phyloP scores from a whole-genome alignment of 2,329 filamentous ascomycete species.

The Aspergillus latus region DNA sequence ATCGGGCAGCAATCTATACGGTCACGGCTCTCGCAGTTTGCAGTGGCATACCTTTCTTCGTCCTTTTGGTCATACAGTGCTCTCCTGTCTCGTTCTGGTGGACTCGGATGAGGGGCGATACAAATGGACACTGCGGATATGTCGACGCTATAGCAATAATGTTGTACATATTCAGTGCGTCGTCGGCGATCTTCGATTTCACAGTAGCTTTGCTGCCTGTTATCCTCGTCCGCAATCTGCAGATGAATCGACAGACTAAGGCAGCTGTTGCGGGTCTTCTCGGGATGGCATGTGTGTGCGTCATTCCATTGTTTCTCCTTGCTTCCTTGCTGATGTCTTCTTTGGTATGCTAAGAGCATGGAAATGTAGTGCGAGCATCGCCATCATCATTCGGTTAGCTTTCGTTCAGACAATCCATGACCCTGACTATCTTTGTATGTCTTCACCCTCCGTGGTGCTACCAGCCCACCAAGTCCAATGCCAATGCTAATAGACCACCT shows the following conservation, averaged over 20 bases:
- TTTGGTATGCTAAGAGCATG: not conserved
- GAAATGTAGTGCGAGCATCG: conserved; percentile 20
- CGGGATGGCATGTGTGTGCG: conserved; percentile 25
- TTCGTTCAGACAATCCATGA: conserved; percentile 18
- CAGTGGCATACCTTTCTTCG: conserved; percentile 47
- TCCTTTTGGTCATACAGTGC: conserved; percentile 52
- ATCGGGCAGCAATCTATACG: conserved; percentile 45
- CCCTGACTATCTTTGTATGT: conserved; percentile 23
- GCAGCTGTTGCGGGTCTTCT: conserved; percentile 20
- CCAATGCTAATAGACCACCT: not conserved
- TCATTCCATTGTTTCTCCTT: not conserved
- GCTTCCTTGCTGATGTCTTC: too few relatives aligned
- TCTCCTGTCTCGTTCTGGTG: conserved; percentile 50
- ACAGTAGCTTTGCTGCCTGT: conserved; percentile 22
- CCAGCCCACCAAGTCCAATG: not conserved
- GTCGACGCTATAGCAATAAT: conserved; percentile 13
- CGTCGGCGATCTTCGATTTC: conserved; percentile 19
- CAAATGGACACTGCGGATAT: conserved; percentile 14
- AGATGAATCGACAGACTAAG: conserved; percentile 23
- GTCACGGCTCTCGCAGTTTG: conserved; percentile 43
- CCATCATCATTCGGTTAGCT: conserved; percentile 20
- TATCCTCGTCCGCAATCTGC: conserved; percentile 23
- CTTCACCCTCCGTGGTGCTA: not conserved
- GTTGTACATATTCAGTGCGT: conserved; percentile 25
- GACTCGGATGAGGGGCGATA: conserved; percentile 27